phyloP scores from a whole-genome alignment of 2,329 filamentous ascomycete species.

The Neopestalotiopsis clavispora region DNA sequence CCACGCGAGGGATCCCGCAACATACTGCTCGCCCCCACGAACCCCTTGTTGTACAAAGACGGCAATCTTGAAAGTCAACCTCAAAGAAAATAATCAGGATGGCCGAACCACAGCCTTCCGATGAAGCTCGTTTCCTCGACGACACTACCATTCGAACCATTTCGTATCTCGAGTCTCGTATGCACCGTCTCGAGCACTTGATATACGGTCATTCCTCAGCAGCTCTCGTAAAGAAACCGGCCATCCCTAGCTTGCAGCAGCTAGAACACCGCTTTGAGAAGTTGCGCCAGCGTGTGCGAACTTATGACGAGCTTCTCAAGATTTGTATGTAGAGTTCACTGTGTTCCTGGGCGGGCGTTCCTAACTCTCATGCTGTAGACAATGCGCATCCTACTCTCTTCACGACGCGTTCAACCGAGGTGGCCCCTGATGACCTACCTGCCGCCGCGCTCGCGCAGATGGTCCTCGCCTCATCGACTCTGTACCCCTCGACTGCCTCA shows the following conservation, averaged over 20 bases:
- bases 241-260: constrained; percentile 49
- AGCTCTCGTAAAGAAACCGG: constrained; percentile 42
- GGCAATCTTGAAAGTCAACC: too few species aligned
- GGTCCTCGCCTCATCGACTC: constrained; percentile 60
- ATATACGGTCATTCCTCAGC: constrained; percentile 53
- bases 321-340: constrained; percentile 53
- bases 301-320: constrained; percentile 64
- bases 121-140: constrained; percentile 42
- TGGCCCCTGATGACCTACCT: constrained; percentile 58
- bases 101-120: background rate
- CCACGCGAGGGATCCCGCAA: too few species aligned
- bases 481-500: constrained; percentile 61
- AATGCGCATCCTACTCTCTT: constrained; percentile 60
- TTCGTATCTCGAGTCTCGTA: constrained; percentile 61
- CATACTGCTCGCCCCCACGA: too few species aligned
- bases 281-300: constrained; percentile 55
- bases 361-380: constrained; percentile 41
- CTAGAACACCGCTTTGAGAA: constrained; percentile 59
- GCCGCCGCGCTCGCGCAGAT: constrained; percentile 56
- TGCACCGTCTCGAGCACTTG: constrained; percentile 63
- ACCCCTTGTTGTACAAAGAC: too few species aligned
- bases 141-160: constrained; percentile 60
- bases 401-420: constrained; percentile 50
- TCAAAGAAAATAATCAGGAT: background rate
- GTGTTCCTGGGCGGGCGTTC: background rate